Percentiles rank a stretch among this genome's conserved stretches.
phyloP scores from a whole-genome alignment of 352 stramenopile species.

The Pythium chondricola region DNA sequence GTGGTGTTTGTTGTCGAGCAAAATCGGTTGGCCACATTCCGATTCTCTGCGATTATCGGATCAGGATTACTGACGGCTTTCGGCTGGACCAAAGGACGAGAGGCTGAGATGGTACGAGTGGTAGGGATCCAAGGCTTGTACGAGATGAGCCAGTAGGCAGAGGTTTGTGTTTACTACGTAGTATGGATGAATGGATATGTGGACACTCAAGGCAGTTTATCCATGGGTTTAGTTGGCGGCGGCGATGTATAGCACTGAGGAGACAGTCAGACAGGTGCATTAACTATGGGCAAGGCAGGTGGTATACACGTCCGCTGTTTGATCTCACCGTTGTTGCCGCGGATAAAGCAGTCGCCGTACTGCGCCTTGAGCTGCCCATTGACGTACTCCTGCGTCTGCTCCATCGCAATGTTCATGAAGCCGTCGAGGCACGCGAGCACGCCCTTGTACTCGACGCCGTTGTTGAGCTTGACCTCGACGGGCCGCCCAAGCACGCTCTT shows the following conservation, averaged over 20 bases:
- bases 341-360: constrained; percentile 99
- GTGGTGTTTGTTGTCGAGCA: constrained; percentile 1
- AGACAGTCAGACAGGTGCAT: not conserved
- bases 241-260: constrained; percentile 79
- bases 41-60: not conserved
- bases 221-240: constrained; percentile 82
- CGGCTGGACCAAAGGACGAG: not conserved
- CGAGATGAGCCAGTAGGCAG: too few relatives aligned
- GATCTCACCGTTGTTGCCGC: constrained; percentile 98
- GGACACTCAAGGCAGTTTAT: too few relatives aligned
- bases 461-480: constrained; percentile 99
- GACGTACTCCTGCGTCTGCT: constrained; percentile 99
- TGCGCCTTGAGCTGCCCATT: constrained; percentile 98
- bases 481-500: constrained; percentile 92
- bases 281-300: not conserved
- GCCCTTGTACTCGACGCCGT: constrained; percentile 97
- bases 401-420: constrained; percentile 99
- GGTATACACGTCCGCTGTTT: too few relatives aligned
- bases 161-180: too few relatives aligned
- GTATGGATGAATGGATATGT: too few relatives aligned
- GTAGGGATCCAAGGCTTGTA: not conserved
- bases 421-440: constrained; percentile 98
- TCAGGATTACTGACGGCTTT: not conserved
- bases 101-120: not conserved
- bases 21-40: not conserved